phyloP scores from a whole-genome alignment of 306 rosid genomes.

The Oemleria cerasiformis region DNA sequence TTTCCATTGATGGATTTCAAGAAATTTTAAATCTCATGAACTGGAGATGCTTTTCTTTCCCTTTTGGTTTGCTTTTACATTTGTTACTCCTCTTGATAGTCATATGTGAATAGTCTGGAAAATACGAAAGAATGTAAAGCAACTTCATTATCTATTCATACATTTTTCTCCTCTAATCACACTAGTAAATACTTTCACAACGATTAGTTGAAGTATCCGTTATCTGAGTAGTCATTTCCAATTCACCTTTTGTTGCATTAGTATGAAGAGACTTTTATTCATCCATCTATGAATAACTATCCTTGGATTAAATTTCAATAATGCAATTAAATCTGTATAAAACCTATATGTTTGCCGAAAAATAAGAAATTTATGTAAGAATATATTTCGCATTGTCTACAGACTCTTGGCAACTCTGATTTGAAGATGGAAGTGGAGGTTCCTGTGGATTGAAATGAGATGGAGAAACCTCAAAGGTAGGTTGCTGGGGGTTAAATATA shows the following conservation, averaged over 20 bases:
- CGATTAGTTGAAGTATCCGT: conserved; percentile 4
- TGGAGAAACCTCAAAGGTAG: conserved; percentile 4
- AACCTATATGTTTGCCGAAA: neutral
- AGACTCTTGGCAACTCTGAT: conserved; percentile 58
- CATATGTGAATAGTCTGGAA: neutral
- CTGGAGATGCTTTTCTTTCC: neutral
- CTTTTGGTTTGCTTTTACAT: neutral
- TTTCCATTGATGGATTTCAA: neutral
- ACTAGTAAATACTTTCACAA: neutral
- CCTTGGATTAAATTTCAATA: neutral
- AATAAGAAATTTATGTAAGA: neutral
- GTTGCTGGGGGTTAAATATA: conserved; percentile 8
- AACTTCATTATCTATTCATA: neutral
- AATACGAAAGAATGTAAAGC: neutral
- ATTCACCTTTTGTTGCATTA: neutral
- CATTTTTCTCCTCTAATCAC: neutral
- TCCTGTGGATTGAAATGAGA: conserved; percentile 49
- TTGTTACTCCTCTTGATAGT: neutral
- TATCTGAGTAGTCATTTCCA: neutral
- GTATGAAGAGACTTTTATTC: neutral
- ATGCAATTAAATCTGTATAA: neutral
- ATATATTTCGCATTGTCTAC: conserved; percentile 18
- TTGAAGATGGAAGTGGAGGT: conserved; percentile 79
- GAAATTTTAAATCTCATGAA: neutral
- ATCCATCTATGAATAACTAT: neutral